These are phyloP conservation scores for Termitomyces sp. DNA, from an alignment of 768 basidiomycete species.

Conservation along the genomic window DNA sequence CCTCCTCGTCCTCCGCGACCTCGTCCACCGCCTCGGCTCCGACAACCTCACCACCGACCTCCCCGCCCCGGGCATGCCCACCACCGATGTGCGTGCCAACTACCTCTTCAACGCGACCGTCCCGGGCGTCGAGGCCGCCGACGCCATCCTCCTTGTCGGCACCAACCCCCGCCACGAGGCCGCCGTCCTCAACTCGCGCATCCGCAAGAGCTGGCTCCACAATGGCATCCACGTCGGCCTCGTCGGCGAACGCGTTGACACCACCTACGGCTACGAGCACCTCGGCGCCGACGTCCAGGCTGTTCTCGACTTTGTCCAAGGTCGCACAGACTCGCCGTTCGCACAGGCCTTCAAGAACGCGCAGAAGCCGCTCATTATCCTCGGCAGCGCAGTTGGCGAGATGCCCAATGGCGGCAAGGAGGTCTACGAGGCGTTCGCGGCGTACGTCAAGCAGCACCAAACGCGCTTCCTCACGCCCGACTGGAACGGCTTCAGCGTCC, in stretches of 20 bases:
- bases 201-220: constrained; percentile 85
- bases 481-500: constrained; percentile 93
- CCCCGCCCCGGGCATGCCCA: constrained; percentile 57
- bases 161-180: constrained; percentile 98
- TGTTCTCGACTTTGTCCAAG: constrained; percentile 69
- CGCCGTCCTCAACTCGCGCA: constrained; percentile 93
- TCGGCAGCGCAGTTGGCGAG: constrained; percentile 84
- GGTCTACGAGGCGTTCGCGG: constrained; percentile 70
- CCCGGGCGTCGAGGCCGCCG: constrained; percentile 85
- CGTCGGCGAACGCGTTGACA: constrained; percentile 88
- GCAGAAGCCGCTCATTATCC: constrained; percentile 88
- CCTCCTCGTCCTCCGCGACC: constrained; percentile 88
- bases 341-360: constrained; percentile 70
- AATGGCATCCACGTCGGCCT: constrained; percentile 82
- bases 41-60: constrained; percentile 84
- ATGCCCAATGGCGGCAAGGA: constrained; percentile 72
- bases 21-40: constrained; percentile 88
- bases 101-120: constrained; percentile 96
- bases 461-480: constrained; percentile 72
- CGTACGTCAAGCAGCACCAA: constrained; percentile 78
- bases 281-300: constrained; percentile 75
- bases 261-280: constrained; percentile 90
- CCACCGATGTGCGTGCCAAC: constrained; percentile 90
- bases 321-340: constrained; percentile 41
- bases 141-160: constrained; percentile 89